Percentiles rank a stretch among this genome's conserved stretches.
Conservation (phyloP, 106 monocot species). For the Dendrobium catenatum region DNA sequence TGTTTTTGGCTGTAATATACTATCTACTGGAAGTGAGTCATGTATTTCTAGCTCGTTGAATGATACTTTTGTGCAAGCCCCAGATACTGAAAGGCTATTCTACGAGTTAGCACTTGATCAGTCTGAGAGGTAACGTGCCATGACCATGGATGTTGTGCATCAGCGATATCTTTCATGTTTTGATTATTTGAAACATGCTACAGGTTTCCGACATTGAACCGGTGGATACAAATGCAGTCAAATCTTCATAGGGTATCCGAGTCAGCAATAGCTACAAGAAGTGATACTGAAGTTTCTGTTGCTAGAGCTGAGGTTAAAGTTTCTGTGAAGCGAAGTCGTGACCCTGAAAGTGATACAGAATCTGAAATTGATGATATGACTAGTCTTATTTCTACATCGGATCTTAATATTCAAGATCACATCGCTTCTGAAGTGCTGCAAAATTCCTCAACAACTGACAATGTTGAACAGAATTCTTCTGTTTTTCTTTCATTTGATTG, state of each 20-base stretch:
- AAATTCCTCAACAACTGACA: constrained; percentile 26
- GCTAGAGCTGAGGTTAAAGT: constrained; percentile 36
- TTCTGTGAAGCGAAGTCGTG: constrained; percentile 56
- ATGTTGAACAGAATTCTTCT: constrained; percentile 29
- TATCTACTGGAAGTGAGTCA: constrained; percentile 40
- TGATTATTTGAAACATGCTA: constrained; percentile 1
- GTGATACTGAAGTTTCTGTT: constrained; percentile 18
- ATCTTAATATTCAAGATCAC: constrained; percentile 19
- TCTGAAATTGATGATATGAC: constrained; percentile 57
- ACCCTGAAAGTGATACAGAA: constrained; percentile 72
- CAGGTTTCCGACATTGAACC: constrained; percentile 90
- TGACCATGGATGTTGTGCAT: not conserved
- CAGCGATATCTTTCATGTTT: not conserved
- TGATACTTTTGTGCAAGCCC: constrained; percentile 37
- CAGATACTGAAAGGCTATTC: constrained; percentile 67
- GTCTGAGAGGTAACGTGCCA: constrained; percentile 64
- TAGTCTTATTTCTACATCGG: constrained; percentile 25
- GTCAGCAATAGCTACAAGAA: constrained; percentile 40
- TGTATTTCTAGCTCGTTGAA: constrained; percentile 23
- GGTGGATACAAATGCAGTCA: constrained; percentile 99
- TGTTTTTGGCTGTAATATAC: constrained; percentile 83
- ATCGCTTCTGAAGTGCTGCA: constrained; percentile 20
- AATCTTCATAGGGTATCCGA: constrained; percentile 90
- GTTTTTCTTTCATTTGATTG: constrained; percentile 77
- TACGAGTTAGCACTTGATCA: constrained; percentile 94